Evolutionary conservation across 1,284 basidiomycete genomes (phyloP).

Genomic region (Rhodotorula sp.): DNA sequence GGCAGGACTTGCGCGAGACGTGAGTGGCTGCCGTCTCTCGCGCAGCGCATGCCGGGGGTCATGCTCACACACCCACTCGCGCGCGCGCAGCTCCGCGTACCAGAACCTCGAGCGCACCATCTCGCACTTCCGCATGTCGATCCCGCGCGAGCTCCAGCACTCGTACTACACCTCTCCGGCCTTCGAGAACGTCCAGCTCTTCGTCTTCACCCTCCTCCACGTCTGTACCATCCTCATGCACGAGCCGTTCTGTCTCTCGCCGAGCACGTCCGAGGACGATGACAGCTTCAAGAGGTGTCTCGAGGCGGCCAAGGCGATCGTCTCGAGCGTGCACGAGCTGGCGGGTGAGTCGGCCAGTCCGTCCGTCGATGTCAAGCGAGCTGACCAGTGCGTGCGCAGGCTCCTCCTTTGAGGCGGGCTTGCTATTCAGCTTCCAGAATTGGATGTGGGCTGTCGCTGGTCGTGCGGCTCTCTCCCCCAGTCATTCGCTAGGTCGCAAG

Average conservation of each 20-base stretch:
- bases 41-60: too few species aligned
- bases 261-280: neutral
- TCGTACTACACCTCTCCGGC: slow-evolving; percentile 1
- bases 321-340: slow-evolving; percentile 32
- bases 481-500: neutral
- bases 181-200: slow-evolving; percentile 9
- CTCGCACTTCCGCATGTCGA: slow-evolving; percentile 32
- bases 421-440: slow-evolving; percentile 20
- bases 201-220: slow-evolving; percentile 30
- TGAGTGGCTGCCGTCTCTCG: too few species aligned
- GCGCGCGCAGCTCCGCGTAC: slow-evolving; percentile 26
- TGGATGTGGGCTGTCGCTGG: slow-evolving; percentile 25
- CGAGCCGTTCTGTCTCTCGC: slow-evolving; percentile 29
- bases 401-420: slow-evolving; percentile 21
- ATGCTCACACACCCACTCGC: too few species aligned
- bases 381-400: neutral
- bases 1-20: slow-evolving; percentile 12
- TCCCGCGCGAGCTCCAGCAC: slow-evolving; percentile 32
- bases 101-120: slow-evolving; percentile 30
- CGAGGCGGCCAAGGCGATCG: slow-evolving; percentile 30
- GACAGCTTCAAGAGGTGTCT: slow-evolving; percentile 29
- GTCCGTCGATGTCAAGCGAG: too few species aligned
- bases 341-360: slow-evolving; percentile 22
- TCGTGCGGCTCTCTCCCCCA: neutral
- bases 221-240: slow-evolving; percentile 39